Conservation (phyloP, 2,329 filamentous ascomycete species). For the Paecilomyces dactylethromorphus region DNA sequence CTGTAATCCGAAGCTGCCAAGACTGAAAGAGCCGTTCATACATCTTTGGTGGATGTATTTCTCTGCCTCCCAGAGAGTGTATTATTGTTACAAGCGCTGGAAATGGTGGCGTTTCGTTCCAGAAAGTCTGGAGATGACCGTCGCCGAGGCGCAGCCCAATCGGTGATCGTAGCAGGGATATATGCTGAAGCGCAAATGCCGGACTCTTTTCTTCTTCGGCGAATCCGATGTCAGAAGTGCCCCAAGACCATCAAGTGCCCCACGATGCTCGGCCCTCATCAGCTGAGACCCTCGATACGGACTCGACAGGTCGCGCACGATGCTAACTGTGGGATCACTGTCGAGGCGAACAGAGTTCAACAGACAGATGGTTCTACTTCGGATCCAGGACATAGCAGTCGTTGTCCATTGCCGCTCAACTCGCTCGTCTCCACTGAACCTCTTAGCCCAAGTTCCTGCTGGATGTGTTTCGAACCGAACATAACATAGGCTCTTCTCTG, state of each 20-base stretch:
- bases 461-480: neutral
- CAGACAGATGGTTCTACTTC: neutral
- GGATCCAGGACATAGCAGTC: neutral
- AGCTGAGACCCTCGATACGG: neutral
- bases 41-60: neutral
- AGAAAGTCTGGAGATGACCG: slow-evolving; percentile 26
- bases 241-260: slow-evolving; percentile 22
- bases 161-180: slow-evolving; percentile 30
- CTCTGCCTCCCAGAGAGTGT: neutral
- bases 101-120: slow-evolving; percentile 18
- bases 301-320: neutral
- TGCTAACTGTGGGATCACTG: neutral
- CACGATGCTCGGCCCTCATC: slow-evolving; percentile 24
- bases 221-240: slow-evolving; percentile 25
- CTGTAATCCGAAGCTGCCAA: neutral
- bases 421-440: neutral
- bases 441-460: neutral
- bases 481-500: neutral
- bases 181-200: slow-evolving; percentile 21
- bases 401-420: neutral
- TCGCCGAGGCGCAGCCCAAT: slow-evolving; percentile 31
- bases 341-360: neutral
- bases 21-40: neutral
- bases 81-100: neutral
- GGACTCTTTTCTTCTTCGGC: slow-evolving; percentile 18